A percentile compares a stretch with the other conserved stretches of the same genome.
Evolutionary conservation across 2,329 filamentous ascomycete species (phyloP).

Genomic region (Diaporthe sp.): DNA sequence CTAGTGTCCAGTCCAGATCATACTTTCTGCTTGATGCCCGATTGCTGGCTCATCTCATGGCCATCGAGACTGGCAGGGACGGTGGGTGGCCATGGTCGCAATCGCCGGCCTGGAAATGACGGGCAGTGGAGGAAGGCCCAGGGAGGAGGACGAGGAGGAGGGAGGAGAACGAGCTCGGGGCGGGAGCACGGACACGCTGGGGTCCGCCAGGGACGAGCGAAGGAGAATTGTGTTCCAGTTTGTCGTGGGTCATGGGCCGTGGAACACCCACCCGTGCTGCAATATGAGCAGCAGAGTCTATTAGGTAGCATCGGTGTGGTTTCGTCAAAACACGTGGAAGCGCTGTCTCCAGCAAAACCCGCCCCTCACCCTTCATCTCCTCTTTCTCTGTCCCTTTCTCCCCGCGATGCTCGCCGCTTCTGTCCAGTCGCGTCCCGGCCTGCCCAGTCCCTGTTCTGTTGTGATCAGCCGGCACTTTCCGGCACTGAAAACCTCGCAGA

Average conservation of each 20-base stretch:
- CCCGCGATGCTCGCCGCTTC: constrained; percentile 27
- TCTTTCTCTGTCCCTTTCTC: constrained; percentile 3
- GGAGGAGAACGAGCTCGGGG: constrained; percentile 21
- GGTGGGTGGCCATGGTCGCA: constrained; percentile 18
- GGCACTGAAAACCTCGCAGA: constrained; percentile 31
- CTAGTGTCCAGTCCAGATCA: constrained; percentile 15
- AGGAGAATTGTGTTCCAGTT: constrained; percentile 25
- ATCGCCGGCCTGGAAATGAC: constrained; percentile 20
- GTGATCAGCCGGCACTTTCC: constrained; percentile 30
- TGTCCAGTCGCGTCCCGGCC: constrained; percentile 15
- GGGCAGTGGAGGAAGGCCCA: constrained; percentile 18
- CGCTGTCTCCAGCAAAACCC: constrained; percentile 16
- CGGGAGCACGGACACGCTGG: constrained; percentile 38
- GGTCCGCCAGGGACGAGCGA: constrained; percentile 29
- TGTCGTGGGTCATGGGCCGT: constrained; percentile 28
- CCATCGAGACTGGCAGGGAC: background rate
- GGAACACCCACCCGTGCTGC: constrained; percentile 6
- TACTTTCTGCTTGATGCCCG: constrained; percentile 23
- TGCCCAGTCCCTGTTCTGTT: constrained; percentile 14
- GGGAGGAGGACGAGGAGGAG: constrained; percentile 19
- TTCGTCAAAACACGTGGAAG: constrained; percentile 33
- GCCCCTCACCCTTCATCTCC: constrained; percentile 24
- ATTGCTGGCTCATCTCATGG: constrained; percentile 27
- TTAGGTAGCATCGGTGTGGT: constrained; percentile 32
- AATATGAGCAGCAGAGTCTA: constrained; percentile 31